phyloP scores from a whole-genome alignment of 495 filamentous ascomycete species.

The Clavariopsis aquatica region DNA sequence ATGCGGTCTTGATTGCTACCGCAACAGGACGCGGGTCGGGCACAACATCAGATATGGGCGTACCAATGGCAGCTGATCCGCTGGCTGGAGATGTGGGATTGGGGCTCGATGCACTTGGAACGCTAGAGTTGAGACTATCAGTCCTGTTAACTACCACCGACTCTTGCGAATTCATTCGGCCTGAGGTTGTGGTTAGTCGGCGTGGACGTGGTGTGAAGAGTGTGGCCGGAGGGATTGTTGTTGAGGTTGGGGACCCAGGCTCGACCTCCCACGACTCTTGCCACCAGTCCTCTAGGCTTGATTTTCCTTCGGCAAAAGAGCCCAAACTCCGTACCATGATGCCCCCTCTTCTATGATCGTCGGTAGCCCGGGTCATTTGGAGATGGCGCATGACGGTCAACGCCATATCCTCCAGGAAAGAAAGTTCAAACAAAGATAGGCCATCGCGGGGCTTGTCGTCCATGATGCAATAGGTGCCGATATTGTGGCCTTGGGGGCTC shows the following conservation, averaged over 20 bases:
- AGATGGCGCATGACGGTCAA: slow-evolving; percentile 64
- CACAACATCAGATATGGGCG: slow-evolving; percentile 15
- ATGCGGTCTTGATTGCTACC: slow-evolving; percentile 17
- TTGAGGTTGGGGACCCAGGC: not conserved
- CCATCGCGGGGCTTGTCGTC: slow-evolving; percentile 56
- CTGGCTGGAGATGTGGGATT: slow-evolving; percentile 10
- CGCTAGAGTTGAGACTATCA: slow-evolving; percentile 19
- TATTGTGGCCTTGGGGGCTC: slow-evolving; percentile 66
- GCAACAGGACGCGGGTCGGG: slow-evolving; percentile 3
- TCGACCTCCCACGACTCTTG: slow-evolving; percentile 27
- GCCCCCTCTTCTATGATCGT: slow-evolving; percentile 59
- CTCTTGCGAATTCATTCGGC: not conserved
- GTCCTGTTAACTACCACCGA: not conserved
- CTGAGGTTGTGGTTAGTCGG: slow-evolving; percentile 1
- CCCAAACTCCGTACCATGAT: slow-evolving; percentile 63
- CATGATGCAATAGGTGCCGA: slow-evolving; percentile 69
- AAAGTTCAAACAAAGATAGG: slow-evolving; percentile 38
- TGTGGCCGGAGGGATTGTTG: not conserved
- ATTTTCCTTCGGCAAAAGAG: slow-evolving; percentile 61
- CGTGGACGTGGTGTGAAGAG: not conserved
- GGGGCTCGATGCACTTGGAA: slow-evolving; percentile 6
- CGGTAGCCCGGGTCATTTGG: slow-evolving; percentile 57
- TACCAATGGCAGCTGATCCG: not conserved
- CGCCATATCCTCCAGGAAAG: slow-evolving; percentile 50
- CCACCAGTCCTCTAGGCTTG: slow-evolving; percentile 27